phyloP scores from a whole-genome alignment of 2,329 filamentous ascomycete genomes.

The Ophidiomyces ophidiicola region DNA sequence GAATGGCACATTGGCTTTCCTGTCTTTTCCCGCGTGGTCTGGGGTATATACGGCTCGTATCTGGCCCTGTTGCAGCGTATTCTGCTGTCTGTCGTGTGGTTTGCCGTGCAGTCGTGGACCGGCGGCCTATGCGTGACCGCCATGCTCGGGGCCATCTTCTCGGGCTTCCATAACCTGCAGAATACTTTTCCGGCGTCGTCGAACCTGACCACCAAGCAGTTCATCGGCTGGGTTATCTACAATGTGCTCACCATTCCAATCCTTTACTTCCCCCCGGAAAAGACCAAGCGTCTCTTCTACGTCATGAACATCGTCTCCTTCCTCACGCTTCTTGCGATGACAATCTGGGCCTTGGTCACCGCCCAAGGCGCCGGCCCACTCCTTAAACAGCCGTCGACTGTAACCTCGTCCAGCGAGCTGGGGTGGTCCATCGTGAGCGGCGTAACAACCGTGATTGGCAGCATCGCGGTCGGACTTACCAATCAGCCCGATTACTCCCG shows the following conservation, averaged over 20 bases:
- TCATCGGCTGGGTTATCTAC: constrained; percentile 30
- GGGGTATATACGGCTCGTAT: constrained; percentile 34
- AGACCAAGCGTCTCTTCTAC: constrained; percentile 8
- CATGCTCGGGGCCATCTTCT: constrained; percentile 9
- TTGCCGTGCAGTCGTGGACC: constrained; percentile 26
- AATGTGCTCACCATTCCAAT: constrained; percentile 30
- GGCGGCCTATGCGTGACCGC: constrained; percentile 9
- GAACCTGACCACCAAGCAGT: constrained; percentile 26
- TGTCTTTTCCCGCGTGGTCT: constrained; percentile 31
- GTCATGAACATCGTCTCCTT: constrained; percentile 9
- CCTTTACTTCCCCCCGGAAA: constrained; percentile 31
- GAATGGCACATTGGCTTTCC: constrained; percentile 36
- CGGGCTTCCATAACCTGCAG: constrained; percentile 24
- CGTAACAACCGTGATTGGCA: constrained; percentile 34
- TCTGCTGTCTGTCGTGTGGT: constrained; percentile 31
- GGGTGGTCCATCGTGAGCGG: constrained; percentile 31
- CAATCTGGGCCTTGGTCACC: constrained; percentile 4
- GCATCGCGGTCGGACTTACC: constrained; percentile 33
- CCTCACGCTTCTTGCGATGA: constrained; percentile 8
- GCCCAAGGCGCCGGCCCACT: constrained; percentile 8
- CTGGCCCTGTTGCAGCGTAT: constrained; percentile 31
- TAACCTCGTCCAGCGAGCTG: constrained; percentile 14
- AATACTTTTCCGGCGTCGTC: constrained; percentile 26
- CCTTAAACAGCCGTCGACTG: constrained; percentile 10
- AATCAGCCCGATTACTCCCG: constrained; percentile 39